Conservation (phyloP, 306 rosid species). For the Acacia confusa region DNA sequence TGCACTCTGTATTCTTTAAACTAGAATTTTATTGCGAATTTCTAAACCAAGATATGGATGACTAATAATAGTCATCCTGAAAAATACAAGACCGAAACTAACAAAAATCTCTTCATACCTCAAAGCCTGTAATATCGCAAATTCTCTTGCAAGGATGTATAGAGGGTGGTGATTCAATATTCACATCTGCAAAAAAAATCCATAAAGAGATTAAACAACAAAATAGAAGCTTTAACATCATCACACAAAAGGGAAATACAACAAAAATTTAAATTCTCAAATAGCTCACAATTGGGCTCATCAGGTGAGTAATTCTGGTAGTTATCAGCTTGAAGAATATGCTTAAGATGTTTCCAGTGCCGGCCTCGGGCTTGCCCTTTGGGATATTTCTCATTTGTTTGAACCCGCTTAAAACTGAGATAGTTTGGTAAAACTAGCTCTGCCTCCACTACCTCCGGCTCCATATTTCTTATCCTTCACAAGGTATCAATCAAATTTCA, state of each 20-base stretch:
- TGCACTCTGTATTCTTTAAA: neutral
- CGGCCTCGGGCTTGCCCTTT: constrained; percentile 91
- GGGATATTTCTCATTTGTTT: constrained; percentile 88
- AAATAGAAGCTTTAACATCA: neutral
- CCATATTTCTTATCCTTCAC: constrained; percentile 52
- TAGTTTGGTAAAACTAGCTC: constrained; percentile 80
- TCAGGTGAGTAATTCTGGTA: constrained; percentile 68
- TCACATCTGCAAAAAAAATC: constrained; percentile 58
- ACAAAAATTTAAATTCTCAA: neutral
- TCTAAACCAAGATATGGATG: constrained; percentile 6
- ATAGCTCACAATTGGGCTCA: constrained; percentile 72
- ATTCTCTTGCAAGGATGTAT: constrained; percentile 92
- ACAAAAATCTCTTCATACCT: constrained; percentile 50
- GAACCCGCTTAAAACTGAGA: constrained; percentile 78
- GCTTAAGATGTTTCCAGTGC: constrained; percentile 96
- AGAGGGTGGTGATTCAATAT: constrained; percentile 86
- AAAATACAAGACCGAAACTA: constrained; percentile 4
- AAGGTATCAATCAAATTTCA: constrained; percentile 5
- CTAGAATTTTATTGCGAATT: neutral
- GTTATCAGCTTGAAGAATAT: constrained; percentile 92
- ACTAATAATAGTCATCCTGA: constrained; percentile 1
- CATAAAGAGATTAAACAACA: constrained; percentile 10
- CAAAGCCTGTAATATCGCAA: constrained; percentile 86
- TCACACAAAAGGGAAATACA: neutral
- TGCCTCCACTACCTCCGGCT: constrained; percentile 67